Evolutionary conservation across 2,329 filamentous ascomycete genomes (phyloP), one percentile per base, ranked within the genome.

Genomic region (Pseudocercospora ulei): DNA sequence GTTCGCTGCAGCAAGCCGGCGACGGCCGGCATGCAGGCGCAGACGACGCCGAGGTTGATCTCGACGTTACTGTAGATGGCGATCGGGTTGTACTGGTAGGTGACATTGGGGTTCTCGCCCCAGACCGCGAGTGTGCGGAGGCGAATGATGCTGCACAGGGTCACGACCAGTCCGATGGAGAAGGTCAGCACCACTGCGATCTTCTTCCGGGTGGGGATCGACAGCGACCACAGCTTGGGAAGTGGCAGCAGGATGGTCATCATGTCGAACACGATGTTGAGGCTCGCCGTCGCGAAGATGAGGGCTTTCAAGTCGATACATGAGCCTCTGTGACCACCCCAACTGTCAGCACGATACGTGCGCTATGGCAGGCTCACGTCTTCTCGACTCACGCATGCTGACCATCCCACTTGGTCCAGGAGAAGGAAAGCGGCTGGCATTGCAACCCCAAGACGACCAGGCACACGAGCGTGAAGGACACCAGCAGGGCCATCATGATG

Each of bases 1-100:
- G 31, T 16, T 18, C 47, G 36, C 17, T 49, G 45, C 5, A 51
- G 24, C 2, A 50, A 41, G 9, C 47, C 47, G 12, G 49, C 46
- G 7, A 50, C 41, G 4, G 42, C 46, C 1, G 51, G 51, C 28
- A 53, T 49, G 41, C 51, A 53, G 7, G 49, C 48, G 38, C 49
- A 53, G 16, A 52, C 38, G 11, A 51, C 44, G 5, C 44, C 49
- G 8, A 48, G 38, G 34, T 49, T 49, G 38, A 47, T 40, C 13
- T 51, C 49, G 3, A 49, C 38, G 19, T 47, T 46, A 11, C 38
- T 43, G 47, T 47, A 51, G 20, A 50, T 48, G 7, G 44, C 45
- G 28, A 51, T 47, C 2, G 46, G 38, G 20, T 47, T 50, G 42
- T 46, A 51, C 13, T 44, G 41, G 29, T 23, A 51, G 9, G 44